Evolutionary conservation across 495 filamentous ascomycete genomes (phyloP).

Genomic region (Daldinia childiae): DNA sequence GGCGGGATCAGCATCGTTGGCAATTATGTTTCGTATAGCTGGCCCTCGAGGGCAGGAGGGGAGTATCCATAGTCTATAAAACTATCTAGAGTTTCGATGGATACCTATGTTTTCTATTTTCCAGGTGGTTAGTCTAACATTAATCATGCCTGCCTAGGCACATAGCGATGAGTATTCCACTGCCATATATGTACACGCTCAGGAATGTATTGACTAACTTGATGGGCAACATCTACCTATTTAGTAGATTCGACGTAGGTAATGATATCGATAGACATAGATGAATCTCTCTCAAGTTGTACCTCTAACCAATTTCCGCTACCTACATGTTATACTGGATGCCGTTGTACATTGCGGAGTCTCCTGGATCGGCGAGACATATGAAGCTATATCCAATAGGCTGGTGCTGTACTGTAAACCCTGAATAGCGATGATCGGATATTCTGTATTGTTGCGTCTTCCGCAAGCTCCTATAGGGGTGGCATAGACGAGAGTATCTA

Average conservation of each 20-base stretch:
- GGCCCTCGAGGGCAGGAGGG: neutral
- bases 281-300: neutral
- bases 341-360: neutral
- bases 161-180: neutral
- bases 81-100: neutral
- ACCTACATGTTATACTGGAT: neutral
- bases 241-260: neutral
- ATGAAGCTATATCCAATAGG: neutral
- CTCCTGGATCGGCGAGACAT: neutral
- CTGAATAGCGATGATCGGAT: neutral
- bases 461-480: neutral
- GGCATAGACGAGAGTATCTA: neutral
- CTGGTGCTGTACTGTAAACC: neutral
- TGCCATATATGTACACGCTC: neutral
- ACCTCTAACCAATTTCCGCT: too few relatives aligned
- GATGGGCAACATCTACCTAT: neutral
- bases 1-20: neutral
- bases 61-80: neutral
- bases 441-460: neutral
- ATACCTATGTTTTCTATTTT: neutral
- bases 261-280: neutral
- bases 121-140: too few relatives aligned
- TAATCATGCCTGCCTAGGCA: too few relatives aligned
- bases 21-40: neutral
- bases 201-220: neutral